Conservation (phyloP, 768 basidiomycete genomes). For the Thelephora aurantiotincta region DNA sequence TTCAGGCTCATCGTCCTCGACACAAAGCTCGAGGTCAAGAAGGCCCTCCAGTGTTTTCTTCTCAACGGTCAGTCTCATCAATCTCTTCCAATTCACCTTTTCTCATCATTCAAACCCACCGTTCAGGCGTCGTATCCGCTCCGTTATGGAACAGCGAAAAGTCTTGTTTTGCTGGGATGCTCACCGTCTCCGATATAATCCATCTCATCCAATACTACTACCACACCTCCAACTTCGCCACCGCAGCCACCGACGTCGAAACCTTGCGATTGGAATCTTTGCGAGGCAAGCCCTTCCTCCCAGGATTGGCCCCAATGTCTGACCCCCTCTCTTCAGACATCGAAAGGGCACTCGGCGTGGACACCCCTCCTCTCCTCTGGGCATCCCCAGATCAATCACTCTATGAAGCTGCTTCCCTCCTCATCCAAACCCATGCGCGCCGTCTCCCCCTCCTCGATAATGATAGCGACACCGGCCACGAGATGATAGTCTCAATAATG, state of each 20-base stretch:
- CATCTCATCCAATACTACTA: conserved; percentile 99
- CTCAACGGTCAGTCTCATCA: conserved; percentile 43
- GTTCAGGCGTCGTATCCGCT: conserved; percentile 87
- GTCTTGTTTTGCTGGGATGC: conserved; percentile 93
- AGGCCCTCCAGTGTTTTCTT: conserved; percentile 78
- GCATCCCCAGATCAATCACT: conserved; percentile 83
- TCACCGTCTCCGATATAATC: conserved; percentile 98
- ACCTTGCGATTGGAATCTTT: conserved; percentile 79
- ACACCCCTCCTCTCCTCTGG: conserved; percentile 76
- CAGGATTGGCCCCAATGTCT: background rate
- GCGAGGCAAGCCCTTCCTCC: conserved; percentile 44
- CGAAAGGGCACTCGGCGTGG: conserved; percentile 84
- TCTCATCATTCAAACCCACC: conserved; percentile 4
- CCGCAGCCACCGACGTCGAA: conserved; percentile 83
- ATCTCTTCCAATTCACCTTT: background rate
- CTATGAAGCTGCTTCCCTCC: conserved; percentile 77
- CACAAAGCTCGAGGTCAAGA: conserved; percentile 90
- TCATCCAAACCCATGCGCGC: conserved; percentile 92
- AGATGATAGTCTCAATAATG: conserved; percentile 89
- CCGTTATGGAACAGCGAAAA: conserved; percentile 95
- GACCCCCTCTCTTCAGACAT: conserved; percentile 47
- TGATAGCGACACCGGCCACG: conserved; percentile 88
- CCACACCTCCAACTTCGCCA: conserved; percentile 67
- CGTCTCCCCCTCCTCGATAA: conserved; percentile 87
- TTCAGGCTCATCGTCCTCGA: conserved; percentile 96